Evolutionary conservation across 345 rosid genomes (phyloP).

Genomic region (Eucalyptus victrix): DNA sequence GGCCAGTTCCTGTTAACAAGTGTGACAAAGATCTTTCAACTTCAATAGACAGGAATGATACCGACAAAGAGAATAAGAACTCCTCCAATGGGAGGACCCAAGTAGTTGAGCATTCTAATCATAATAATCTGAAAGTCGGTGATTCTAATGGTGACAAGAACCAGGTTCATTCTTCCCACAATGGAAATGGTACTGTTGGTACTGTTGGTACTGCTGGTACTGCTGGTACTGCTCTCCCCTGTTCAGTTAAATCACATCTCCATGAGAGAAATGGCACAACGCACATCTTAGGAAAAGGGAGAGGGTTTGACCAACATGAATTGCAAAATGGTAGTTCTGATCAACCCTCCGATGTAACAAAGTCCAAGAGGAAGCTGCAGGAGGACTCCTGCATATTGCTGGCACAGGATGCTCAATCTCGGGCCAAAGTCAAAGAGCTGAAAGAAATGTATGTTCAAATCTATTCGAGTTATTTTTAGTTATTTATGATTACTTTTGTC

Average conservation of each 20-base stretch:
- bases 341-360: conserved; percentile 6
- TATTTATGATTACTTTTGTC: not conserved
- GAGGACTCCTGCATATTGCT: conserved; percentile 43
- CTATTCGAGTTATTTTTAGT: not conserved
- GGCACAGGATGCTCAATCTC: conserved; percentile 49
- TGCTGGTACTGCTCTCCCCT: not conserved
- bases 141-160: not conserved
- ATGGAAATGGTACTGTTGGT: conserved; percentile 17
- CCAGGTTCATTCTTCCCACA: conserved; percentile 1
- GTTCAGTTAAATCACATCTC: conserved; percentile 13
- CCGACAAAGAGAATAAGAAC: conserved; percentile 18
- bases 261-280: conserved; percentile 17
- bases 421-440: conserved; percentile 42
- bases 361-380: conserved; percentile 30
- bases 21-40: conserved; percentile 22
- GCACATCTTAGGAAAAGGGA: not conserved
- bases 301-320: conserved; percentile 11
- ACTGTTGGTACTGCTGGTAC: not conserved
- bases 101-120: not conserved
- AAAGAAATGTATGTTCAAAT: conserved; percentile 55
- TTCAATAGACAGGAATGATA: conserved; percentile 6
- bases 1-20: conserved; percentile 11
- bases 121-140: not conserved
- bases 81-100: conserved; percentile 5
- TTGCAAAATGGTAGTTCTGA: conserved; percentile 14